Conservation (phyloP, 805 yeast species). For the Sungouiella blattae region DNA sequence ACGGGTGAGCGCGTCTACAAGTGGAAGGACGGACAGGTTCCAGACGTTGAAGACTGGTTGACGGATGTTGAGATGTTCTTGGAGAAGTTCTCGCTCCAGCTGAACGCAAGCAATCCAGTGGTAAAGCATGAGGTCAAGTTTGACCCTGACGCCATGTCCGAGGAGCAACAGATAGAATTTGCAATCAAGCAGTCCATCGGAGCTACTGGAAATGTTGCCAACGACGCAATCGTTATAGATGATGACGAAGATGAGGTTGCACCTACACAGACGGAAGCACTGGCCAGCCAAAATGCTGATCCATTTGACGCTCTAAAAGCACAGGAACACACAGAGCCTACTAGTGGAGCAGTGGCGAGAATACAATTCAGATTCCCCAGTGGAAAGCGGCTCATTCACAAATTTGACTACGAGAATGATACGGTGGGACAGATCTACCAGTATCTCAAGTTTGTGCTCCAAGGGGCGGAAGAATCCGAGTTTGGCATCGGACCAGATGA, state of each 20-base stretch:
- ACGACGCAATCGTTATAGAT: constrained; percentile 23
- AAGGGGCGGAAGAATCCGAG: constrained; percentile 34
- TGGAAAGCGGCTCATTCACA: constrained; percentile 77
- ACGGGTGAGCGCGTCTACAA: constrained; percentile 85
- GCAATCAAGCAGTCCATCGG: constrained; percentile 71
- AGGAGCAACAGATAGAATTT: constrained; percentile 78
- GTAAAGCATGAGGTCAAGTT: constrained; percentile 56
- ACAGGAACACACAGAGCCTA: constrained; percentile 60
- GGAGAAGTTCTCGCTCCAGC: constrained; percentile 58
- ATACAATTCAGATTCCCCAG: constrained; percentile 86
- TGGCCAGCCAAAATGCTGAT: constrained; percentile 25
- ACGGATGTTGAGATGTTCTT: constrained; percentile 70
- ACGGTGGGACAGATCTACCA: constrained; percentile 59
- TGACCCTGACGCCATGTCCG: constrained; percentile 65
- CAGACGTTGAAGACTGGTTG: constrained; percentile 57
- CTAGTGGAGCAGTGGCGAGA: constrained; percentile 58
- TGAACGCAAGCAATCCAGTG: constrained; percentile 61
- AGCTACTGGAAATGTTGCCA: constrained; percentile 26
- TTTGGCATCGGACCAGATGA: constrained; percentile 49
- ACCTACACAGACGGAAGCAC: constrained; percentile 1
- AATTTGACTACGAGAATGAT: constrained; percentile 54
- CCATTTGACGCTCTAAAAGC: constrained; percentile 50
- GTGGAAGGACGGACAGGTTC: constrained; percentile 68
- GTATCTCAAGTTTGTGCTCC: constrained; percentile 59
- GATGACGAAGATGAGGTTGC: constrained; percentile 18